Evolutionary conservation across 768 basidiomycete species (phyloP), one percentile per base, ranked within the genome.

Genomic region (Pleurotus djamor): DNA sequence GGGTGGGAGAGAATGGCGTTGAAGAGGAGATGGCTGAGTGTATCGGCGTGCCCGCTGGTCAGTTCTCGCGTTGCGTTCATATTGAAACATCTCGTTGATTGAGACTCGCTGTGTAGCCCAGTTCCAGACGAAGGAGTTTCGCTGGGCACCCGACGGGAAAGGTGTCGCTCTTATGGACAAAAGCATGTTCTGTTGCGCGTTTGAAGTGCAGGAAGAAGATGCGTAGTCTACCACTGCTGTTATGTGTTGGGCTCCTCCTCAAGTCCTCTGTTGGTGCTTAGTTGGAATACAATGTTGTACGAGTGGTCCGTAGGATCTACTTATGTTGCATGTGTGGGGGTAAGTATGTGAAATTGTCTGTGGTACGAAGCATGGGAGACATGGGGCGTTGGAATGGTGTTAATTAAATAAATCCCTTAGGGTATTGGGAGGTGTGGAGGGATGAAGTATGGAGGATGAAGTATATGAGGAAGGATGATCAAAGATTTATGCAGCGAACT

Each of bases 11-110:
- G 48, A 43, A 44, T 35, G 63, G 79, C 4, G 75, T 74, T 16
- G 81, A 82, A 47, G 86, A 85, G 66, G 93, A 94, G 66, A 88
- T 94, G 73, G 92, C 93, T 2, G 95, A 96, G 71, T 96, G 93
- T 65, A 84, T 96, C 36, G 92, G 92, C 5, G 84, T 97, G 4
- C 95, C 95, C 36, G 83, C 89, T n/a, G 84, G 91, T 91, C 68
- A 74, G 92, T 13, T 51, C 34, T 41, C 16, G 47, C 35, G 21
- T 60, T 67, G 60, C 59, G 35, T 60, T 66, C 17, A 69, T 72
- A 56, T 1, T 41, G 2, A 12, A 7, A 21, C 21, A 44, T 45
- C 13, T 43, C 37, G 47, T 38, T 12, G 32, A 57, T 52, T 49
- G 41, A 14, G 48, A 34, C 33, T 63, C 43, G 21, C 45, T 13